Evolutionary conservation across 768 basidiomycete species (phyloP), one percentile per base, ranked within the genome.

Genomic region (Tulasnella sp.): DNA sequence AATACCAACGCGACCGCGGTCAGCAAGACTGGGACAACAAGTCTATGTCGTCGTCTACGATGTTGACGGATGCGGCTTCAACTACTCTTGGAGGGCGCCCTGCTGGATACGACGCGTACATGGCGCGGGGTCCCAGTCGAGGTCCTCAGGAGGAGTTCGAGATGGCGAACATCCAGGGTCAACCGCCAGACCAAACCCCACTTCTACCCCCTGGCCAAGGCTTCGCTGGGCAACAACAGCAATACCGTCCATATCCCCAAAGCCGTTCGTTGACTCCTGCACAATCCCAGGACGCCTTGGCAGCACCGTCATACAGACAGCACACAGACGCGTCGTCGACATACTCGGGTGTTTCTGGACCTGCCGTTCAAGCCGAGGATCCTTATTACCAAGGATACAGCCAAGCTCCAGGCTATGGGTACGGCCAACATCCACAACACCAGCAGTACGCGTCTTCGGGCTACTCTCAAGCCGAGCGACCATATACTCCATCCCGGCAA

Each of bases 21-120:
- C 94, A 97, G 83, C 82, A 91, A 71, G 94, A 96, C 81, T 97
- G 93, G 94, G 96, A 98, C 81, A 87, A 88, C 69, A 90, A 91
- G 10, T 95, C 93, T 0, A 86, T 95, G 80, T 87, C 82, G 5
- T 84, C 84, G 10, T 83, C 83, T 11, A 74, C 77, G 10, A 70
- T 78, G 32, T 57, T 81, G 29, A 77, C 79, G 20, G 73, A 67
- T n/a, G 74, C 39, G 10, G 74, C 46, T 20, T 75, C 74, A 16
- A 23, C 61, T 15, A 42, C 29, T 29, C 3, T 70, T 20, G 67
- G 61, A 42, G 42, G 46, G 67, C 70, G 77, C 26, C 44, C 76
- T n/a, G 32, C 70, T 4, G 79, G 75, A 20, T 77, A 72, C 61
- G 75, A 77, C 40, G 46, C 69, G 15, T 79, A 79, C 44, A 72